Evolutionary conservation across 2,329 filamentous ascomycete genomes (phyloP), one percentile per base, ranked within the genome.

Genomic region (Fusarium newnesense): DNA sequence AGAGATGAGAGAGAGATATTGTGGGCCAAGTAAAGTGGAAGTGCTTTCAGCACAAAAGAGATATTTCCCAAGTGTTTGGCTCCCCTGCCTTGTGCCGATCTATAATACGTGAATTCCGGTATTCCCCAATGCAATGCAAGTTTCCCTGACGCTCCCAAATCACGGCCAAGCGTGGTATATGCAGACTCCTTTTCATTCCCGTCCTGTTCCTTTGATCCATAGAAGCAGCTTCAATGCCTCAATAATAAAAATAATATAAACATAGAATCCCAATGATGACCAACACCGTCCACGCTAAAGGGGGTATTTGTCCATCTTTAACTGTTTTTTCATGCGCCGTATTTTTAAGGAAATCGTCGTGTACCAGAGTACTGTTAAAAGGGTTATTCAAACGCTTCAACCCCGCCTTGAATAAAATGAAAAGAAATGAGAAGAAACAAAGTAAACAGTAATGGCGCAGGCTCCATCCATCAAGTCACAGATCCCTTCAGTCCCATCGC

Each of bases 251-350:
- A 72, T 46, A 76, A 56, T 53, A 70, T 66, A 64, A 73, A 61
- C 53, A 68, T 56, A 64, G 49, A 58, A 73, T 74, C 73, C 71
- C 69, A 73, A 66, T 67, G 75, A 72, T 62, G 69, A 67, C 74
- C 67, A 77, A 75, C 75, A 76, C 75, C 75, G 43, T 70, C 72
- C 70, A 76, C 75, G 73, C 75, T 70, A 57, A 73, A 71, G 72
- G 77, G 78, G 78, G 78, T 80, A 79, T 80, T 78, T 69, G 64
- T 78, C 74, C 76, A 74, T 78, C 77, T 79, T 78, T 75, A 75
- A 60, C 40, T 73, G 76, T 76, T 76, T 75, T 76, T 77, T 79
- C 77, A 71, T 78, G 71, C 78, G 79, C 78, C 78, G 50, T 77
- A 59, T 69, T 76, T 70, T 67, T 64, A 53, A 76, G 73, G 72